Base-by-base conservation (phyloP, 2,329 filamentous ascomycete species). In the Neofusicoccum cordaticola region DNA sequence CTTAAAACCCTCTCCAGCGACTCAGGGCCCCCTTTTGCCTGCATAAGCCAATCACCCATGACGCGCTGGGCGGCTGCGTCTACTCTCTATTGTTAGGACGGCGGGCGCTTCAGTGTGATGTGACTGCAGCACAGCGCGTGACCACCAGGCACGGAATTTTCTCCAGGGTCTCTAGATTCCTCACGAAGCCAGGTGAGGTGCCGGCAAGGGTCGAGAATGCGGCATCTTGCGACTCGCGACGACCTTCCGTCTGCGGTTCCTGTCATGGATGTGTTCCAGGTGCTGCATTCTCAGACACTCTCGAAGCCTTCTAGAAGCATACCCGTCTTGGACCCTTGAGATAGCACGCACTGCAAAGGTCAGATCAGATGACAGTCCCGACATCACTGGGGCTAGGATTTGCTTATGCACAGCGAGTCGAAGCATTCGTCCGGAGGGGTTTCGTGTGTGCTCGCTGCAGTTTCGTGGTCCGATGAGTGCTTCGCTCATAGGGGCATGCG, bases 1-100 rank as follows among this genome's bases (percentile, higher is more conserved):
- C 56, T 60, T 60, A 47, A 47, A 60, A 37, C 41, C n/a, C 17
- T 57, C 31, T 37, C 4, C 41, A 5, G 6, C 53, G 53, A 58
- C 53, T 58, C 53, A 58, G 11, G 41, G 17, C n/a, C 56, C 56
- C 56, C 56, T 60, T 60, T 60, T 35, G 35, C 41, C 31, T 60
- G 56, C 56, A 60, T 60, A 13, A 39, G n/a, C 56, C 56, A 60
- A 60, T 47, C 56, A 47, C 8, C 17, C 56, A 19, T 58, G 39
- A 44, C 53, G 22, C 39, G 5, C 48, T 17, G 31, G 27, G 27
- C 27, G 35, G 17, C 42, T 45, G 42, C 45, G 11, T 27, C 45
- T 31, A 7, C 52, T 22, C 15, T 44, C 39, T 12, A 44, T 34
- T 39, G 15, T 13, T 15, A n/a, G 35, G 8, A 8, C 15, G 3